phyloP scores from a whole-genome alignment of 805 yeast genomes.

The Candida schatavii region DNA sequence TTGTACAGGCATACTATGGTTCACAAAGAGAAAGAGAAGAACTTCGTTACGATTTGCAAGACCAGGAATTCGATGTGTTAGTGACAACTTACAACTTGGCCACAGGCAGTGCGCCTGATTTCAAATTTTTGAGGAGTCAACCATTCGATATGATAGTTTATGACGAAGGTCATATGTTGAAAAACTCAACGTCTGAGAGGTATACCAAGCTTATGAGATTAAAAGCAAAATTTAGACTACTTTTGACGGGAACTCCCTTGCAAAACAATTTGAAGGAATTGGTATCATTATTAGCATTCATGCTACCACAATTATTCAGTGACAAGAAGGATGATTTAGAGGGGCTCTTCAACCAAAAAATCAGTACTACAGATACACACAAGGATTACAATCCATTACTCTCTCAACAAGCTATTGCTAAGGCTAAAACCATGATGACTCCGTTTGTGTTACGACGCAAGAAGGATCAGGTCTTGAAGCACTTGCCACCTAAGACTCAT shows the following conservation, averaged over 20 bases:
- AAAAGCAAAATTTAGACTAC: constrained; percentile 75
- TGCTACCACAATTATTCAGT: constrained; percentile 77
- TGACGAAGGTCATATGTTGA: constrained; percentile 97
- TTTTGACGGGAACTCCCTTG: constrained; percentile 94
- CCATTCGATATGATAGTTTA: constrained; percentile 85
- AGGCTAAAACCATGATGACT: constrained; percentile 97
- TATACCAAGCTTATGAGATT: constrained; percentile 83
- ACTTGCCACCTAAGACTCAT: constrained; percentile 77
- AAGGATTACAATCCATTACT: constrained; percentile 70
- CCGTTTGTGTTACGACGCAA: constrained; percentile 93
- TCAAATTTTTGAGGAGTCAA: constrained; percentile 68
- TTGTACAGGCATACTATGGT: constrained; percentile 93
- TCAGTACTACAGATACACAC: constrained; percentile 55
- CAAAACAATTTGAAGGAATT: constrained; percentile 91
- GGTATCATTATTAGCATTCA: constrained; percentile 86
- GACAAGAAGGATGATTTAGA: constrained; percentile 80
- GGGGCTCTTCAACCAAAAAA: constrained; percentile 82
- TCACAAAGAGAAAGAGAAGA: constrained; percentile 81
- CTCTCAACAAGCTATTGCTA: constrained; percentile 85
- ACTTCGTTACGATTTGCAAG: constrained; percentile 64
- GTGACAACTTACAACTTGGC: constrained; percentile 95
- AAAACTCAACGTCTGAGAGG: constrained; percentile 84
- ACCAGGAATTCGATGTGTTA: constrained; percentile 72
- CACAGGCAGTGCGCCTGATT: constrained; percentile 80
- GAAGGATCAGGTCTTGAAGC: constrained; percentile 87